These are phyloP conservation scores for Cucumis hystrix DNA, from an alignment of 306 rosid species.

Conservation along the genomic window DNA sequence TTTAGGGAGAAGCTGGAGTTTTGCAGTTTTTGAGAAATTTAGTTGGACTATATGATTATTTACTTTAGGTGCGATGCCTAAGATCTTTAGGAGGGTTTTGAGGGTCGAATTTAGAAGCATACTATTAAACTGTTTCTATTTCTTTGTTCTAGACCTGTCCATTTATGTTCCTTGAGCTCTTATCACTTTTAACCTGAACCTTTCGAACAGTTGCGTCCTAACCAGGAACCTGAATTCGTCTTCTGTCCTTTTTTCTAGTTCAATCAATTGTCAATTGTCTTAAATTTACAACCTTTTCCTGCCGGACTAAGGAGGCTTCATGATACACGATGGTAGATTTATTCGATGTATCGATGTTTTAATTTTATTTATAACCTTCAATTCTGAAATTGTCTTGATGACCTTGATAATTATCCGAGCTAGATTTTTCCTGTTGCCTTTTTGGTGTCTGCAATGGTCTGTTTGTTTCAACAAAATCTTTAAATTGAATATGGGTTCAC, in stretches of 20 bases:
- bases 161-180: background rate
- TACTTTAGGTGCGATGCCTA: background rate
- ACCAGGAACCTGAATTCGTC: background rate
- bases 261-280: background rate
- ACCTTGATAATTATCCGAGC: background rate
- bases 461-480: background rate
- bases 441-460: background rate
- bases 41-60: background rate
- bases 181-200: background rate
- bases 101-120: background rate
- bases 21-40: background rate
- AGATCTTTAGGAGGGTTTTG: background rate
- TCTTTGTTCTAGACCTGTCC: background rate
- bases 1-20: background rate
- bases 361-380: background rate
- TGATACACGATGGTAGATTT: background rate
- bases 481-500: background rate
- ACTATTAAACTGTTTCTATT: background rate
- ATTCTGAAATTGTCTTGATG: background rate
- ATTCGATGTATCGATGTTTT: background rate
- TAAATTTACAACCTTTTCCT: background rate
- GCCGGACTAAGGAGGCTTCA: background rate
- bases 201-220: background rate
- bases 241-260: background rate
- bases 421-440: background rate